Base-by-base conservation (phyloP, 2,329 filamentous ascomycete genomes). In the Penicillium janthinellum region DNA sequence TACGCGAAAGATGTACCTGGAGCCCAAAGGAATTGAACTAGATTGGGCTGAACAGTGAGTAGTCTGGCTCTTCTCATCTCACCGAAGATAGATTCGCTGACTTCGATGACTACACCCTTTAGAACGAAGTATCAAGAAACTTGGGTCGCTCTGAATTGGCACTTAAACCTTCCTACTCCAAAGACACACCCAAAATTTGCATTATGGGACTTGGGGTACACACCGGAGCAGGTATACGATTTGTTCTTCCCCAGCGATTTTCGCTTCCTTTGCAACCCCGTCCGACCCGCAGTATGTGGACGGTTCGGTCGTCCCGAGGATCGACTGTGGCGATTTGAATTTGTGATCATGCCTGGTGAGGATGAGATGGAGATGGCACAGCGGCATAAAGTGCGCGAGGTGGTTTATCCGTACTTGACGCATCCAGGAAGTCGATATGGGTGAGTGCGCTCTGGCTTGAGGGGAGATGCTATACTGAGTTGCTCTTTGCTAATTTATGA, bases 81-180 rank as follows among this genome's bases (percentile, higher is more conserved):
- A 12, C 2, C 8, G 4, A 2, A 14, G 6, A 25, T 8, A 62
- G 67, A 34, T 4, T 0, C 8, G 15, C 49, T 62, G 12, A 62
- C 61, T 22, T 58, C 12, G 31, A 25, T 25, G 8, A 5, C 3
- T 6, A 20, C 5, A 20, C 7, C 5, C 42, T 11, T 4, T 17
- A 70, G 66, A 25, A 56, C 57, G 2, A 59, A 57, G 5, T 70
- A 70, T 11, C 64, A 73, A 34, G 70, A 73, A 42, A 73, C 69
- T 0, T 84, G 82, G 81, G 76, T 84, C 3, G 82, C 82, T 1
- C 66, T 78, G 4, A 84, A 84, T 57, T 74, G 78, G 62, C 67
- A 78, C 25, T 72, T 84, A 25, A 69, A 68, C 1, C 61, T 78
- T 0, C 82, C 81, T 0, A 83, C 78, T 0, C 75, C 71, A 5